These are phyloP conservation scores for Zhuliangozyma parablackwelliae DNA, from an alignment of 1,139 yeast species.

Conservation along the genomic window DNA sequence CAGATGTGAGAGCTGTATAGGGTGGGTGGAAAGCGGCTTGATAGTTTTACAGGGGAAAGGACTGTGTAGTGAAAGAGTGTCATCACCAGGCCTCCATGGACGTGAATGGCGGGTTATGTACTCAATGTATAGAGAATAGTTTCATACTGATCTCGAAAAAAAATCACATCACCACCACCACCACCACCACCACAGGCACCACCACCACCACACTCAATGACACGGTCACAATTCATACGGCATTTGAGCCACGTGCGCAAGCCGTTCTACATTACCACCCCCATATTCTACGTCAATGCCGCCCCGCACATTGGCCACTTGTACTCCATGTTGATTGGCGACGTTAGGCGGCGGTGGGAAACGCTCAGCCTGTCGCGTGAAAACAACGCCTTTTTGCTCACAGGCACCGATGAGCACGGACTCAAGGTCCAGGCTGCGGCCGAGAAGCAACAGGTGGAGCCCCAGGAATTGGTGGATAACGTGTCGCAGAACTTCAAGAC, in stretches of 20 bases:
- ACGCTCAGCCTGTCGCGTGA: slow-evolving; percentile 16
- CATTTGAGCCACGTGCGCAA: slow-evolving; percentile 11
- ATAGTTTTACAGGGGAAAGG: too few relatives aligned
- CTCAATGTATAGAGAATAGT: too few relatives aligned
- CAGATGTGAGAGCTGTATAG: slow-evolving; percentile 8
- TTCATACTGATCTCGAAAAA: neutral
- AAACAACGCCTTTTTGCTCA: slow-evolving; percentile 51
- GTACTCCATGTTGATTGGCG: slow-evolving; percentile 82
- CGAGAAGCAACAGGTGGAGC: slow-evolving; percentile 44
- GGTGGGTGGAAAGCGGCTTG: too few relatives aligned
- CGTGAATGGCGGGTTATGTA: too few relatives aligned
- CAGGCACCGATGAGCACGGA: slow-evolving; percentile 99
- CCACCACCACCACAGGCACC: too few relatives aligned
- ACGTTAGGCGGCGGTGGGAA: slow-evolving; percentile 74
- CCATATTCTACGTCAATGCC: slow-evolving; percentile 95
- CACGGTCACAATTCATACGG: slow-evolving; percentile 3
- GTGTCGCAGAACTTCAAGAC: slow-evolving; percentile 60
- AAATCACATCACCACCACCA: neutral
- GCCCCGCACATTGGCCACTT: slow-evolving; percentile 92
- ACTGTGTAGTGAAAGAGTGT: too few relatives aligned
- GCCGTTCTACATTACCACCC: slow-evolving; percentile 71
- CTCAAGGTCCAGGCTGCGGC: slow-evolving; percentile 77
- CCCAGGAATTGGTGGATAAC: slow-evolving; percentile 68
- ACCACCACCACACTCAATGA: neutral
- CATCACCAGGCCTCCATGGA: too few relatives aligned